These are phyloP conservation scores for Phoenix roebelenii DNA, from an alignment of 176 grass and related monocot genomes.

Conservation along the genomic window DNA sequence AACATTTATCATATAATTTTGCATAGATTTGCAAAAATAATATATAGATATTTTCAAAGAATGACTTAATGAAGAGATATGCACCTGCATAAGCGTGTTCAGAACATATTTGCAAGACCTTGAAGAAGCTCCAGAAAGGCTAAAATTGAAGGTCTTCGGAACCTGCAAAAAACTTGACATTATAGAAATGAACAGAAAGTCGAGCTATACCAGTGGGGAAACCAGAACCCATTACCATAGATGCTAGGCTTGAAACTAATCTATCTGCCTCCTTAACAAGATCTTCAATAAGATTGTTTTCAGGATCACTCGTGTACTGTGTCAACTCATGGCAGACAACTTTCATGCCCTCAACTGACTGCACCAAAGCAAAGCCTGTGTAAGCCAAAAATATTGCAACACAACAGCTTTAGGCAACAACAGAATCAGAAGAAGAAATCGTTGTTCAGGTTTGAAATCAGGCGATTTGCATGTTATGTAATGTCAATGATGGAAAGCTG, in stretches of 20 bases:
- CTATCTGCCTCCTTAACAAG: slow-evolving; percentile 88
- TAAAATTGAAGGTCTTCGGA: slow-evolving; percentile 92
- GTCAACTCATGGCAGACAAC: slow-evolving; percentile 95
- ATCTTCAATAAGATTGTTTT: slow-evolving; percentile 68
- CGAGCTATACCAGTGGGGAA: neutral
- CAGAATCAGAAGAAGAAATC: too few species aligned
- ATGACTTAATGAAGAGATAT: neutral
- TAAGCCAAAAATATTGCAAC: neutral
- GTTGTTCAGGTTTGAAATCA: too few species aligned
- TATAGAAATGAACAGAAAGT: neutral
- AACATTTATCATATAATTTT: slow-evolving; percentile 7
- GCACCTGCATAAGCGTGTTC: slow-evolving; percentile 99
- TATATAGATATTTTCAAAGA: neutral
- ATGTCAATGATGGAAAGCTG: too few species aligned
- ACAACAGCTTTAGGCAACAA: too few species aligned
- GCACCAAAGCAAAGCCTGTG: slow-evolving; percentile 17
- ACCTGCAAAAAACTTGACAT: slow-evolving; percentile 41
- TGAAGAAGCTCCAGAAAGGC: slow-evolving; percentile 90
- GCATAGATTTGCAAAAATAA: slow-evolving; percentile 2
- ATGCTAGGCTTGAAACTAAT: slow-evolving; percentile 82
- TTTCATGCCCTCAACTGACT: slow-evolving; percentile 99
- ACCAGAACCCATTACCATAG: slow-evolving; percentile 52
- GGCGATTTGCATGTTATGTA: too few species aligned
- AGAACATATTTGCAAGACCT: slow-evolving; percentile 98
- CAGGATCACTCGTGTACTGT: slow-evolving; percentile 47